Base-by-base conservation (phyloP, 2,329 filamentous ascomycete species). In the Helminthosporium solani region DNA sequence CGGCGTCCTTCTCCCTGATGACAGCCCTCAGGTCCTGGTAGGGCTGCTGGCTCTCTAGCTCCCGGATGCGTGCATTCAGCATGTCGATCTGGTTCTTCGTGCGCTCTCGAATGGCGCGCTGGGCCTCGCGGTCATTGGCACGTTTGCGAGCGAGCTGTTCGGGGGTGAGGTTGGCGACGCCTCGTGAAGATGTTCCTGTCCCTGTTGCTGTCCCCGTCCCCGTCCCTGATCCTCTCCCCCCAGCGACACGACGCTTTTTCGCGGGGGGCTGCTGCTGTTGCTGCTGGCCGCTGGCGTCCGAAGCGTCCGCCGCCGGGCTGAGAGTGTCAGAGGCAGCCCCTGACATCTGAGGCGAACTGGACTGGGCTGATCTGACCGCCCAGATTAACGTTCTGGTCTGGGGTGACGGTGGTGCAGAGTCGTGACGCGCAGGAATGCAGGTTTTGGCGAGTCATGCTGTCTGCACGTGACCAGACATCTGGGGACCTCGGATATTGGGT, bases 91-190 rank as follows among this genome's bases (percentile, higher is more conserved):
- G 86, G 47, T 83, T 81, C 72, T 86, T 89, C 21, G 88, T 94
- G 44, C 89, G 82, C 73, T 92, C 87, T 33, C 89, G 80, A 49
- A 95, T 94, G 31, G 88, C 88, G 39, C 89, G 81, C 68, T 95
- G 89, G 23, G 89, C 90, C 69, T 95, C 88, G 47, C 89, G 84
- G 67, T 95, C 89, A 80, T 96, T 96, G 62, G 89, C 88, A 54
- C 91, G 81, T 76, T 96, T 96, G 70, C 90, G 87, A 23, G 87
- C 88, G 48, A 96, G 81, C 72, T 96, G 91, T 51, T 91, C 87
- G 5, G 90, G 87, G 9, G 89, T 95, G 65, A 96, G 78, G 62
- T 88, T 92, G 53, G 90, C 89, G 45, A 95, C 90, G 53, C 88
- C 90, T 56, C 90, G 83, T 48, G 86, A 75, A 21, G 72, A 38